Base-by-base conservation (phyloP, 805 yeast species). In the Cyberlindnera mississippiensis region DNA sequence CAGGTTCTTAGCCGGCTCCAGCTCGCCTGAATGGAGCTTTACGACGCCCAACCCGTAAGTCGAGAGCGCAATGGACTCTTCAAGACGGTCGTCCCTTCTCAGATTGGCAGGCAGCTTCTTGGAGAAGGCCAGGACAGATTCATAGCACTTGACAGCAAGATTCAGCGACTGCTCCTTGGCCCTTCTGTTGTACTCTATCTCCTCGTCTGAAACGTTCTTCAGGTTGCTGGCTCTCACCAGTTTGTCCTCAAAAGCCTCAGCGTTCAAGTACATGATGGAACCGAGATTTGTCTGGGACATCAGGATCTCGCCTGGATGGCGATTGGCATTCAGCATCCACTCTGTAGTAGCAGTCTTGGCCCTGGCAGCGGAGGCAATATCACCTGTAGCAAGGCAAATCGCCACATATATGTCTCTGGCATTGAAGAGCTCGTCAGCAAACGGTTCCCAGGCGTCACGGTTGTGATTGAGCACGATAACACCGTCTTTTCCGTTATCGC, bases 11-110 rank as follows among this genome's bases (percentile, higher is more conserved):
- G 96, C 89, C 41, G 71, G 63, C 2, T 68, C 72, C 42, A 75
- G 68, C 10, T 80, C 64, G 1, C 81, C 75, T 35, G 68, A 56
- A 52, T 85, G 86, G n/a, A 82, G 62, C 33, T 76, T 72, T 10
- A 87, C 72, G 5, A 89, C 95, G 2, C 96, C 98, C 31, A 86
- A 68, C 0, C 96, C 95, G 57, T 85, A 90, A 0, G 88, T 78
- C 0, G 96, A 79, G 58, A 90, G 68, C 0, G 95, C 93, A 32
- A 84, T 78, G 1, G 85, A 78, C 48, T 85, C 87, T 26, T 76
- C 72, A 11, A 83, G 62, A 6, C 67, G 63, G 10, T 61, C 59
- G 36, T 70, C 73, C 13, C 65, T 56, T 35, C 69, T 57, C 12
- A 57, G 30, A 38, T 51, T 44, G 20, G 66, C 55, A 2, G 69